Percentiles rank a stretch among this genome's conserved stretches.
Evolutionary conservation across 371 early-diverging fungal species (phyloP).

Genomic region (Mucor mucedo): DNA sequence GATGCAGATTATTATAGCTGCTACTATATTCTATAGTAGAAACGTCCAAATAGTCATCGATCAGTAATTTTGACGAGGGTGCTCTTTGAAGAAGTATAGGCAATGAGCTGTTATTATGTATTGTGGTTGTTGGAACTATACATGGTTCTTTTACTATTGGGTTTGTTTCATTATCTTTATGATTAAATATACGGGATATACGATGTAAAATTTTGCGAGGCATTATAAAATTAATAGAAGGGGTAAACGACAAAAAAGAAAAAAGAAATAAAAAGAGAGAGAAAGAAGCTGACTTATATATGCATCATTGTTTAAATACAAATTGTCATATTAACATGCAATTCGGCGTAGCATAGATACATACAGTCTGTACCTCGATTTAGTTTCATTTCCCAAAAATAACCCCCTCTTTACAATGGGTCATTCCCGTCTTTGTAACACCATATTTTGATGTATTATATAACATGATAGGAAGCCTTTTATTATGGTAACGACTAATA

Average conservation of each 20-base stretch:
- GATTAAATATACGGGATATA: constrained; percentile 16
- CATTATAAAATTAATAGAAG: background rate
- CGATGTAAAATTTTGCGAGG: constrained; percentile 14
- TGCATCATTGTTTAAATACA: background rate
- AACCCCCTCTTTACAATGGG: constrained; percentile 2
- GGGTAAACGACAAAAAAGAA: background rate
- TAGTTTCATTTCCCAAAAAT: constrained; percentile 27
- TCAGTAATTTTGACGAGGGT: background rate
- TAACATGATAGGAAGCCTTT: background rate
- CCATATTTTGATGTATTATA: background rate
- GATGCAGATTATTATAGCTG: background rate
- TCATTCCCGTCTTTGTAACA: background rate
- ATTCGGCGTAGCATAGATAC: constrained; percentile 3
- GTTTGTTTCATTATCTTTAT: background rate
- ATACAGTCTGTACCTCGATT: constrained; percentile 14
- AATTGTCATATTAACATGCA: constrained; percentile 15
- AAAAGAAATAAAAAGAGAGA: constrained; percentile 1
- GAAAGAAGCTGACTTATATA: constrained; percentile 1
- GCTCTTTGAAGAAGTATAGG: constrained; percentile 2
- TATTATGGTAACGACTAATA: background rate
- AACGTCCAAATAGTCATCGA: background rate
- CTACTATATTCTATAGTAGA: background rate
- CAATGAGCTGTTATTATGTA: background rate
- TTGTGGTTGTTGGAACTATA: background rate
- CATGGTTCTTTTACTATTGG: background rate